Evolutionary conservation across 1,284 basidiomycete genomes (phyloP).

Genomic region (Hypsizygus ulmarius): DNA sequence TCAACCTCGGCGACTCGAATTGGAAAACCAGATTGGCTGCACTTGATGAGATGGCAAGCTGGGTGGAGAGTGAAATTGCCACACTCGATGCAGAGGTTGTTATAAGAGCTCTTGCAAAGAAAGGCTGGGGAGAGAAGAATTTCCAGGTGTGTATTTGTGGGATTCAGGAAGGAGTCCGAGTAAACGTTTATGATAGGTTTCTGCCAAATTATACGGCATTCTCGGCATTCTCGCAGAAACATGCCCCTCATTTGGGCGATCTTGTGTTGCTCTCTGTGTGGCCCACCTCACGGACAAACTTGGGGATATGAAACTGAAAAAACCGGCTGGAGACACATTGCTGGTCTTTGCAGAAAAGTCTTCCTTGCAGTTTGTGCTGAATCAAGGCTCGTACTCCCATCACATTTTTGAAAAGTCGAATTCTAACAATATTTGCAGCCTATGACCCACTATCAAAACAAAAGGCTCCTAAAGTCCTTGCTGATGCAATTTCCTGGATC

Average conservation of each 20-base stretch:
- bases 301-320: constrained; percentile 96
- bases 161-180: neutral
- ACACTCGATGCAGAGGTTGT: constrained; percentile 87
- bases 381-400: constrained; percentile 64
- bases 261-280: constrained; percentile 81
- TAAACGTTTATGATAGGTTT: constrained; percentile 59
- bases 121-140: constrained; percentile 97
- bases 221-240: constrained; percentile 73
- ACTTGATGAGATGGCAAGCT: constrained; percentile 81
- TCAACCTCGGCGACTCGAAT: constrained; percentile 78
- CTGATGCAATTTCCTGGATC: constrained; percentile 90
- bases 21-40: constrained; percentile 94
- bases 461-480: constrained; percentile 96
- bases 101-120: constrained; percentile 88
- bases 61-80: constrained; percentile 73
- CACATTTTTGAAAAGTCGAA: constrained; percentile 5
- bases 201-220: constrained; percentile 81
- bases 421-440: constrained; percentile 44
- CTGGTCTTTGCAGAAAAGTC: constrained; percentile 86
- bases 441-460: constrained; percentile 92
- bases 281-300: constrained; percentile 93
- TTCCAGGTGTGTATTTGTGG: constrained; percentile 71
- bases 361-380: constrained; percentile 91
- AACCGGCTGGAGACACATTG: constrained; percentile 91
- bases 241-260: constrained; percentile 82